A percentile compares a stretch with the other conserved stretches of the same genome.
These are phyloP conservation scores for Kwoniella botswanensis DNA, from an alignment of 768 basidiomycete genomes.

Conservation along the genomic window DNA sequence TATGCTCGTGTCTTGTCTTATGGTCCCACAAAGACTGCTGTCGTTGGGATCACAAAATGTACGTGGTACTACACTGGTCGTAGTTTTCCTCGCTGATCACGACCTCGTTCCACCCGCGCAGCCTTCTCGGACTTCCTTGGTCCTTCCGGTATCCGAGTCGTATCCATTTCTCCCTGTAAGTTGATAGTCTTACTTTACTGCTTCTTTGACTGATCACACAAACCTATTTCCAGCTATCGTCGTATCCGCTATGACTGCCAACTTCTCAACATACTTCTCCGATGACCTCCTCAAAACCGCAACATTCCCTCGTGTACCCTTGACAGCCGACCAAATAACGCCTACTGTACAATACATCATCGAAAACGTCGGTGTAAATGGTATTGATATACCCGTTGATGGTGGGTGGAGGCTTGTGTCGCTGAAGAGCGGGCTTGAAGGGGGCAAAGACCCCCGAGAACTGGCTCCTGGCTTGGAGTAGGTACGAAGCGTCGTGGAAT, in stretches of 20 bases:
- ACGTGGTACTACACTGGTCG: neutral
- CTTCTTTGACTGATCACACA: neutral
- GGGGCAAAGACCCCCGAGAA: slow-evolving; percentile 38
- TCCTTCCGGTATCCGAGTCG: slow-evolving; percentile 52
- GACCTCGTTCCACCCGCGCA: neutral
- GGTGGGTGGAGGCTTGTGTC: slow-evolving; percentile 43
- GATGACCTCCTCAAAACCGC: slow-evolving; percentile 40
- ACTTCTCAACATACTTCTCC: slow-evolving; percentile 38
- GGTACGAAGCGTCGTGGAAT: neutral
- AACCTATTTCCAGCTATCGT: slow-evolving; percentile 27
- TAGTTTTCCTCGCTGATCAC: too few relatives aligned
- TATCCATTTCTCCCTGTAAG: slow-evolving; percentile 52
- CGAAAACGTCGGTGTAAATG: slow-evolving; percentile 39
- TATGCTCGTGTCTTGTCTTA: slow-evolving; percentile 53
- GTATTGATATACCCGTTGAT: slow-evolving; percentile 44
- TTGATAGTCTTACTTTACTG: slow-evolving; percentile 23
- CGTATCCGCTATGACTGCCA: slow-evolving; percentile 39
- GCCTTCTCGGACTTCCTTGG: slow-evolving; percentile 50
- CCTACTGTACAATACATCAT: slow-evolving; percentile 38
- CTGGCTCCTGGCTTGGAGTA: slow-evolving; percentile 53
- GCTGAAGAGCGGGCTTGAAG: slow-evolving; percentile 34
- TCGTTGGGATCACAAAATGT: slow-evolving; percentile 47
- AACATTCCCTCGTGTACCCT: slow-evolving; percentile 39
- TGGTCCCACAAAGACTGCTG: slow-evolving; percentile 52
- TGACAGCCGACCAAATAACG: slow-evolving; percentile 38